Conservation (phyloP, 441 rosid species). For the Pelargonium fulgidum region DNA sequence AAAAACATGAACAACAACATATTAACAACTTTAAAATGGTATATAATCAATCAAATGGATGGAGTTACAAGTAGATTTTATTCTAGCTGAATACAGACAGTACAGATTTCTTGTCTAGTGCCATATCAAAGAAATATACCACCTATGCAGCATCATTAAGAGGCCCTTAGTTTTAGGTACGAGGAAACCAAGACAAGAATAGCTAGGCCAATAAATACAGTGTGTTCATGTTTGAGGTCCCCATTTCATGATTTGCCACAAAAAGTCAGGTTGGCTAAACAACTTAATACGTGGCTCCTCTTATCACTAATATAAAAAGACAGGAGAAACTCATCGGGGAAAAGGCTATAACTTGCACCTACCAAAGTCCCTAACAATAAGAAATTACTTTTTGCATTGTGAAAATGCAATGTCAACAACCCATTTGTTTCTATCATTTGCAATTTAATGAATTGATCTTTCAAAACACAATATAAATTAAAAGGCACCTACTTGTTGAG, state of each 20-base stretch:
- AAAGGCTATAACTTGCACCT: neutral
- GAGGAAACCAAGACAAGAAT: neutral
- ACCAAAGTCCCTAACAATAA: neutral
- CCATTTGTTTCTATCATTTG: neutral
- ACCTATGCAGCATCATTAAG: neutral
- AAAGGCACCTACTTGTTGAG: conserved; percentile 62
- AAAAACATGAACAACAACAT: neutral
- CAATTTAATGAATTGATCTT: too few species aligned
- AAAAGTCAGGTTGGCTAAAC: neutral
- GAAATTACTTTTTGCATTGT: neutral
- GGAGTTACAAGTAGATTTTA: too few species aligned
- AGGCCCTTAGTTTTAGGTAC: neutral
- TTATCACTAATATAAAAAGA: neutral
- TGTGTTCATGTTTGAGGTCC: neutral
- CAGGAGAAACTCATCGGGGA: neutral
- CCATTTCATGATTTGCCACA: neutral
- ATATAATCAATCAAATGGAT: too few species aligned
- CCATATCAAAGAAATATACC: neutral
- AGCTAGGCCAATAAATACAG: neutral
- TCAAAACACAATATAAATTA: neutral
- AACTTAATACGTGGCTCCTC: neutral
- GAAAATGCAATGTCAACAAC: neutral
- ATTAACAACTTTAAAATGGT: too few species aligned
- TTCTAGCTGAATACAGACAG: neutral
- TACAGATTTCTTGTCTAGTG: neutral